Conservation (phyloP, 2,329 filamentous ascomycete species). For the Fonsecaea pugnacius region DNA sequence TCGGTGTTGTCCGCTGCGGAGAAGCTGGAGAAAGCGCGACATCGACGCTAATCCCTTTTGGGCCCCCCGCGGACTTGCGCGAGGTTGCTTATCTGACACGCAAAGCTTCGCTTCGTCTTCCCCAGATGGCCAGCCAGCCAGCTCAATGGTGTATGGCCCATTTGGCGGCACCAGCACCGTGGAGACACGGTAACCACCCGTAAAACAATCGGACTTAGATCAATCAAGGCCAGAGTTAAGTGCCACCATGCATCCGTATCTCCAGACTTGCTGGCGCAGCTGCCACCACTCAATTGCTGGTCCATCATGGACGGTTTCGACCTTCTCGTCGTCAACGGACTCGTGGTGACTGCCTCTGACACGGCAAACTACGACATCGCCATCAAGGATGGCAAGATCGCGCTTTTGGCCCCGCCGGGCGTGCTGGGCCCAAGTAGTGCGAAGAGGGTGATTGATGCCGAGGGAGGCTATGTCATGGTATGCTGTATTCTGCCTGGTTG, state of each 20-base stretch:
- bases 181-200: neutral
- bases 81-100: neutral
- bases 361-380: slow-evolving; percentile 50
- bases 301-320: slow-evolving; percentile 42
- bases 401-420: slow-evolving; percentile 47
- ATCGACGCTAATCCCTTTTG: neutral
- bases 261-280: slow-evolving; percentile 7
- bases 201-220: neutral
- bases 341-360: slow-evolving; percentile 52
- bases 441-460: slow-evolving; percentile 47
- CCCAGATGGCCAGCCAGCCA: neutral
- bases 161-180: neutral
- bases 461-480: slow-evolving; percentile 50
- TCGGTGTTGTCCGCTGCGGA: slow-evolving; percentile 1
- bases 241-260: slow-evolving; percentile 16
- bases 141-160: neutral
- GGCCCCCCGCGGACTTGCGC: neutral
- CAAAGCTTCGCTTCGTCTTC: neutral
- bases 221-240: neutral
- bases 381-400: slow-evolving; percentile 52
- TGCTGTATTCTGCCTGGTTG: neutral
- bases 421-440: slow-evolving; percentile 41
- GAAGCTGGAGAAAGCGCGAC: neutral
- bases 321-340: slow-evolving; percentile 50
- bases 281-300: neutral